A percentile compares a stretch with the other conserved stretches of the same genome.
Evolutionary conservation across 345 rosid species (phyloP).

Genomic region (Citrus trifoliata): DNA sequence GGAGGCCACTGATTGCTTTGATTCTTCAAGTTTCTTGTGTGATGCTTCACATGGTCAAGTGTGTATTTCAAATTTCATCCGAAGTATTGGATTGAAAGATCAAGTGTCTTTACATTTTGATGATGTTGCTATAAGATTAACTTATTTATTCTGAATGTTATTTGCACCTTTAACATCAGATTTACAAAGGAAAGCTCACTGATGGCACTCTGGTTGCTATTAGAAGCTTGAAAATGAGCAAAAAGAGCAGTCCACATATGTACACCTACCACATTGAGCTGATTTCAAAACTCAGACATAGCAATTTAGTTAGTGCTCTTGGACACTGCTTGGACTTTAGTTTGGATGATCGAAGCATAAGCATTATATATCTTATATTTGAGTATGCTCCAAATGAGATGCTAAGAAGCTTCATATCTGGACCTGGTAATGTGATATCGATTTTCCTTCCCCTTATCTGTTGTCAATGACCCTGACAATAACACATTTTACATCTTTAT

Average conservation of each 20-base stretch:
- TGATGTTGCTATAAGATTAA: not conserved
- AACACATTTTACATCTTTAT: too few relatives aligned
- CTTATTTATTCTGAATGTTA: not conserved
- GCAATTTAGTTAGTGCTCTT: constrained; percentile 51
- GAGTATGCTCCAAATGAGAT: constrained; percentile 43
- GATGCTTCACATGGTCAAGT: constrained; percentile 40
- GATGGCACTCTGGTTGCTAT: constrained; percentile 39
- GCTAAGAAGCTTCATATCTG: constrained; percentile 40
- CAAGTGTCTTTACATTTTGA: not conserved
- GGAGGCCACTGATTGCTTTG: constrained; percentile 50
- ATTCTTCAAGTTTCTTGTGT: constrained; percentile 27
- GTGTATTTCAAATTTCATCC: not conserved
- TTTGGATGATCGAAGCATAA: constrained; percentile 36
- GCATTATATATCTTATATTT: constrained; percentile 40
- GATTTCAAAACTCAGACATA: constrained; percentile 58
- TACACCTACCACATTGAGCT: constrained; percentile 44
- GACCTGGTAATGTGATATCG: constrained; percentile 9
- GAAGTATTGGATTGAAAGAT: not conserved
- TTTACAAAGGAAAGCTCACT: constrained; percentile 39
- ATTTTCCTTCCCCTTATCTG: not conserved
- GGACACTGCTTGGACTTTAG: constrained; percentile 57
- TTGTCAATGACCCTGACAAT: too few relatives aligned
- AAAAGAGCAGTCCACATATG: constrained; percentile 30
- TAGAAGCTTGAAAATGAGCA: constrained; percentile 40
- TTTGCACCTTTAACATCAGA: constrained; percentile 23